Conservation (phyloP, 495 filamentous ascomycete species). For the Penicillium diatomitis region DNA sequence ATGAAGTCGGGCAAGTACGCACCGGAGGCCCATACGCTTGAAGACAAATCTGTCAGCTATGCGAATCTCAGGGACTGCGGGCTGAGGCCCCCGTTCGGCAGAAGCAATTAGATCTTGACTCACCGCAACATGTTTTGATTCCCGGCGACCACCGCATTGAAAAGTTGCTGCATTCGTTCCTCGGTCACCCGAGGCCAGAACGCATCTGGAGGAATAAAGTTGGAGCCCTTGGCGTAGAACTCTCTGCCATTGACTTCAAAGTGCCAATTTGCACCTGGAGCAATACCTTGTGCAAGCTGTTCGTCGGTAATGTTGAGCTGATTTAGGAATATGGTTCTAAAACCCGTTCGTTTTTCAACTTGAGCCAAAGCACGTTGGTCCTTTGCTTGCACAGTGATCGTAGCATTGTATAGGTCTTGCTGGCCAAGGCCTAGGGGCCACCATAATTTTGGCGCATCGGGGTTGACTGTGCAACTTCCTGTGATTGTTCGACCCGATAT, state of each 20-base stretch:
- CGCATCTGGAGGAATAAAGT: conserved; percentile 57
- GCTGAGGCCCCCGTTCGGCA: too few relatives aligned
- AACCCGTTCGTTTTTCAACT: conserved; percentile 51
- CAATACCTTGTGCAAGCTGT: conserved; percentile 47
- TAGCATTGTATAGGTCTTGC: conserved; percentile 52
- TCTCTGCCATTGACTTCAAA: conserved; percentile 61
- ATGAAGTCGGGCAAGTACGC: conserved; percentile 59
- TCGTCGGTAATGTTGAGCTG: conserved; percentile 48
- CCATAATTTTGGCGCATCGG: conserved; percentile 47
- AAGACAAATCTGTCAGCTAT: neutral
- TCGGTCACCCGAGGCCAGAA: conserved; percentile 59
- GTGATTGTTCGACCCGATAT: conserved; percentile 40
- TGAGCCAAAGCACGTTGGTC: conserved; percentile 14
- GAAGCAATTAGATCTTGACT: neutral
- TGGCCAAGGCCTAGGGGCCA: conserved; percentile 53
- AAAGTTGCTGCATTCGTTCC: conserved; percentile 42
- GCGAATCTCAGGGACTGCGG: neutral
- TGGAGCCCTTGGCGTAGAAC: conserved; percentile 60
- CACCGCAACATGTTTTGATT: conserved; percentile 61
- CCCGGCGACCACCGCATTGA: conserved; percentile 46
- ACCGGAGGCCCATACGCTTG: conserved; percentile 50
- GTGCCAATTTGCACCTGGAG: conserved; percentile 59
- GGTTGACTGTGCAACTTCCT: conserved; percentile 37
- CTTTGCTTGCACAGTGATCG: conserved; percentile 35
- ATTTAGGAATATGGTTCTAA: conserved; percentile 61